These are phyloP conservation scores for Aspergillus udagawae DNA, from an alignment of 2,329 filamentous ascomycete genomes.

Conservation along the genomic window DNA sequence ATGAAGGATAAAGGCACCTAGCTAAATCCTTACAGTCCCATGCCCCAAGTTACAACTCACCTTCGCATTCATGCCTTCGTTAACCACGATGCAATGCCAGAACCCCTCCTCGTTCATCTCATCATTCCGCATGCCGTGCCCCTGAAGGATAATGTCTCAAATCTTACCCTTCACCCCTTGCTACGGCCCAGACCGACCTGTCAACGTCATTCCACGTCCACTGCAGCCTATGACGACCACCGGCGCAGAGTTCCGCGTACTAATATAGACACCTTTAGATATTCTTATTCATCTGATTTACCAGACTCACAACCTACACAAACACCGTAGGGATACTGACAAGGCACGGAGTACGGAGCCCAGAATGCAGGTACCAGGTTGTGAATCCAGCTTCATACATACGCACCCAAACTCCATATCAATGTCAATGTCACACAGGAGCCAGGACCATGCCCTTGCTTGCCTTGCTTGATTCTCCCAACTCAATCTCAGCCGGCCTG, in stretches of 20 bases:
- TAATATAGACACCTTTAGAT: too few relatives aligned
- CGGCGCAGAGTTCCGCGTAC: too few relatives aligned
- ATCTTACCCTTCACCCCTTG: background rate
- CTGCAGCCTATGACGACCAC: too few relatives aligned
- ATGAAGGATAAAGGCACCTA: too few relatives aligned
- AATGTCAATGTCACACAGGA: too few relatives aligned
- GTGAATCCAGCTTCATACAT: too few relatives aligned
- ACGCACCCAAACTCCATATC: too few relatives aligned
- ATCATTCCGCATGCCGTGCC: background rate
- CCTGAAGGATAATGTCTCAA: background rate
- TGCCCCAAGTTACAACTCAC: background rate
- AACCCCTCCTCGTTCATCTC: background rate
- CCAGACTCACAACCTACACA: background rate
- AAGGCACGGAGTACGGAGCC: background rate
- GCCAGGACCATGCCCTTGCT: too few relatives aligned
- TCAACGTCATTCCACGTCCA: too few relatives aligned
- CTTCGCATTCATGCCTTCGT: background rate
- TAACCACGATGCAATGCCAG: background rate
- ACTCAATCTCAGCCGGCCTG: too few relatives aligned
- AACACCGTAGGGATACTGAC: background rate
- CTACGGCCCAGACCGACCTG: background rate
- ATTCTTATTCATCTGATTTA: background rate
- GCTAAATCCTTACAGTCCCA: background rate
- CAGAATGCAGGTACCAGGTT: background rate
- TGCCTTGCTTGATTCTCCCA: too few relatives aligned